Evolutionary conservation across 2,329 filamentous ascomycete species (phyloP).

Genomic region (Stagonosporopsis cucurbitacearum): DNA sequence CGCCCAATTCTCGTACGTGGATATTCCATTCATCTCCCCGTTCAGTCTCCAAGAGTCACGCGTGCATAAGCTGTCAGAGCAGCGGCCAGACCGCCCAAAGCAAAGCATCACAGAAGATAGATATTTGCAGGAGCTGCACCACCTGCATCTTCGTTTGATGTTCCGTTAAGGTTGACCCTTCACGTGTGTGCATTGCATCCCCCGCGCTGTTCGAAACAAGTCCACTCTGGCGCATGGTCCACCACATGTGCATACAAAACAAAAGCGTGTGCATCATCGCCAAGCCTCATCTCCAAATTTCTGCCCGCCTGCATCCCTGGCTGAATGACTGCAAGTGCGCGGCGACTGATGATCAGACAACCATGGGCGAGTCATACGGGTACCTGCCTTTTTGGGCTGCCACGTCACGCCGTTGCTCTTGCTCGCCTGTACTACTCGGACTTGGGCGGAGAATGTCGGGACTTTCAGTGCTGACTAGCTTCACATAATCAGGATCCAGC

Average conservation of each 20-base stretch:
- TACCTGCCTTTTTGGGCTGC: constrained; percentile 13
- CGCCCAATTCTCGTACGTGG: constrained; percentile 57
- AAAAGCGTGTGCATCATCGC: constrained; percentile 18
- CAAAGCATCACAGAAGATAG: constrained; percentile 6
- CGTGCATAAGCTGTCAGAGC: constrained; percentile 28
- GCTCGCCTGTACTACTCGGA: background rate
- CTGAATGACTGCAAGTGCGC: constrained; percentile 3
- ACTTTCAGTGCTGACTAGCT: constrained; percentile 25
- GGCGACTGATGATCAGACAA: constrained; percentile 7
- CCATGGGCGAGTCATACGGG: constrained; percentile 3
- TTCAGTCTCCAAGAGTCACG: constrained; percentile 23
- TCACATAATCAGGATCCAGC: constrained; percentile 66
- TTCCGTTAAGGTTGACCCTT: constrained; percentile 38
- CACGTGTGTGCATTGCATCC: constrained; percentile 28
- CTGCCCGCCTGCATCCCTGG: constrained; percentile 7
- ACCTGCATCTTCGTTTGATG: constrained; percentile 27
- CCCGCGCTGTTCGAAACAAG: constrained; percentile 24
- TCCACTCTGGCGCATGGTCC: constrained; percentile 12
- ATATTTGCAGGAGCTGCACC: constrained; percentile 15
- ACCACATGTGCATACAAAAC: constrained; percentile 18
- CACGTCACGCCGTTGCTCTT: constrained; percentile 20
- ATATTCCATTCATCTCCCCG: constrained; percentile 21
- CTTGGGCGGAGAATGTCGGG: constrained; percentile 18
- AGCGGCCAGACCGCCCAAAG: constrained; percentile 17
- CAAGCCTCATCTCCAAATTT: constrained; percentile 24